Evolutionary conservation across 169 alveolate genomes (phyloP), one percentile per base, ranked within the genome.

Genomic region (Plasmodium falciparum): DNA sequence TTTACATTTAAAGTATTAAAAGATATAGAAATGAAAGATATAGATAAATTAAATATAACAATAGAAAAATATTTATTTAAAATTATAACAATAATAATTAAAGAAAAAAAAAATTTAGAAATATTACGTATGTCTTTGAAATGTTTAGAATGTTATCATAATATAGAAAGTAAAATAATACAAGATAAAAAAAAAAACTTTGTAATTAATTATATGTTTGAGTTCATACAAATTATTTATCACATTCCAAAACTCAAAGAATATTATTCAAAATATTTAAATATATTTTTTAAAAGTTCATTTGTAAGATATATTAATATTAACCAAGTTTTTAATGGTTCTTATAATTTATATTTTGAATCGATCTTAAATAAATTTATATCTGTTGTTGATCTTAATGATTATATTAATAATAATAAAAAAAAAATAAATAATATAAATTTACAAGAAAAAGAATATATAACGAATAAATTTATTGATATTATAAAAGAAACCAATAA

Each of bases 141-240:
- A 80, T 80, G 90, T 52, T 80, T 80, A 54, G 83, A 80, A 61
- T 43, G 56, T 80, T 80, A 80, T 67, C 66, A 67, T 47, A 67
- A 17, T 17, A 22, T 80, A 5, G 90, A 80, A 54, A 65, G 29
- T 54, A 52, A 59, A 80, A 39, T 67, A 52, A 33, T 4, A 33
- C 45, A 33, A 33, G n/a, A n/a, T 7, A 71, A 50, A 12, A 65
- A 67, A 24, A 65, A 72, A 17, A 22, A 67, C 49, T 24, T 54
- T 33, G 90, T 67, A 7, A 54, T 80, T 80, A 80, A 47, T 54
- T 67, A 80, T 56, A 39, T 80, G 43, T 61, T 67, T 26, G 83
- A 80, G 22, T 80, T 80, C 33, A 50, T 80, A 54, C 13, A 67
- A 80, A 80, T 80, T 4, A 67, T 80, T 26, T 20, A 24, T n/a